A percentile compares a stretch with the other conserved stretches of the same genome.
Evolutionary conservation across 2,329 filamentous ascomycete species (phyloP).

Genomic region (Ascochyta fabae): DNA sequence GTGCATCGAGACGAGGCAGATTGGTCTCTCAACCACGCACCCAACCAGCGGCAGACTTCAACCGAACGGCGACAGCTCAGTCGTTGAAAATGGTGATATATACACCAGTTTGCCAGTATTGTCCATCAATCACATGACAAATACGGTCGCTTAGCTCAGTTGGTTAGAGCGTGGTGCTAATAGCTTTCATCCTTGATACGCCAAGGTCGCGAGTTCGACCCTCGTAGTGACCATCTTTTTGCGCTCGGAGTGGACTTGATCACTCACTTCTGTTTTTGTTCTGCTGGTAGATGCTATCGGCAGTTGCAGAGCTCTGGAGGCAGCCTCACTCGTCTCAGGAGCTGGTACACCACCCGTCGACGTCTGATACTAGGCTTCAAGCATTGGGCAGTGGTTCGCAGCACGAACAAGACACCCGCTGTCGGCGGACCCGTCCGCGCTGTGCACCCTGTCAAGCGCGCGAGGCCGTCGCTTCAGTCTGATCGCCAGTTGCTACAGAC

Average conservation of each 20-base stretch:
- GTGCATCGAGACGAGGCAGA: too few relatives aligned
- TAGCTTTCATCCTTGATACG: slow-evolving; percentile 20
- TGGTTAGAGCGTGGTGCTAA: slow-evolving; percentile 27
- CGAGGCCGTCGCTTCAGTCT: slow-evolving; percentile 18
- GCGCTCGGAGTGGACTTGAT: background rate
- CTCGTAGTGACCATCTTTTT: slow-evolving; percentile 21
- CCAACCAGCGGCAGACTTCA: too few relatives aligned
- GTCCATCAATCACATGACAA: background rate
- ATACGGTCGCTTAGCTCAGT: slow-evolving; percentile 21
- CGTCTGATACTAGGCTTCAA: background rate
- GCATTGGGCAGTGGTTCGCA: slow-evolving; percentile 22
- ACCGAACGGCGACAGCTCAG: too few relatives aligned
- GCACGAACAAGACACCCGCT: slow-evolving; percentile 9
- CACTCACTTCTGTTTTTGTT: background rate
- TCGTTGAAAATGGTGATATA: too few relatives aligned
- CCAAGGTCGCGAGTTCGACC: slow-evolving; percentile 26
- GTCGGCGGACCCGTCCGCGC: slow-evolving; percentile 19
- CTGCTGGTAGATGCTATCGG: too few relatives aligned
- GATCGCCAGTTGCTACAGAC: slow-evolving; percentile 12
- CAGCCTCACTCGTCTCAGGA: background rate
- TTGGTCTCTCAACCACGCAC: too few relatives aligned
- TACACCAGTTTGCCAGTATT: fast-evolving
- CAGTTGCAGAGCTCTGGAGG: background rate
- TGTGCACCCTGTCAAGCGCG: slow-evolving; percentile 30
- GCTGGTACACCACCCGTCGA: background rate